A percentile compares a stretch with the other conserved stretches of the same genome.
Evolutionary conservation across 2,329 filamentous ascomycete species (phyloP).

Genomic region (Colletotrichum sp.): DNA sequence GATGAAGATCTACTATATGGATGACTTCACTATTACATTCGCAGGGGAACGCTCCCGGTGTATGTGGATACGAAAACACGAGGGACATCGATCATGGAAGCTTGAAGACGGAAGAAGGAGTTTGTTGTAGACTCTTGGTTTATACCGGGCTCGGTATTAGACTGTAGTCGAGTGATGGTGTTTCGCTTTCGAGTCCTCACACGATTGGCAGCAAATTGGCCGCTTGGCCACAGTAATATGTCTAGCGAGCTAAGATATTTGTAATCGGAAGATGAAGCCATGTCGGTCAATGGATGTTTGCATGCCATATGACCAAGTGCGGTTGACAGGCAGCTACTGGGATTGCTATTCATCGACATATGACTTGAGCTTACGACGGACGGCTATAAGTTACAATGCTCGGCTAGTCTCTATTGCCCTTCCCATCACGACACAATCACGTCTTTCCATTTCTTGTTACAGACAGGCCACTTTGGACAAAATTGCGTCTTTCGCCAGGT

Average conservation of each 20-base stretch:
- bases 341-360: not conserved
- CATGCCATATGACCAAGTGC: not conserved
- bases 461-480: accelerated
- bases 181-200: not conserved
- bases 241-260: not conserved
- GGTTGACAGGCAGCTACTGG: not conserved
- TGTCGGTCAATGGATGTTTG: not conserved
- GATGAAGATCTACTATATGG: accelerated
- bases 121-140: not conserved
- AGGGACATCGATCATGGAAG: not conserved
- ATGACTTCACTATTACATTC: too few species aligned
- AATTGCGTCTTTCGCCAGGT: not conserved
- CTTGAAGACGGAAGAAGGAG: accelerated
- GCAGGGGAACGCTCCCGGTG: not conserved
- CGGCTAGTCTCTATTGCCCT: too few species aligned
- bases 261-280: not conserved
- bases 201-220: not conserved
- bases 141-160: accelerated
- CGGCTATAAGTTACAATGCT: too few species aligned
- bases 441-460: too few species aligned
- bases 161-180: not conserved
- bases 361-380: not conserved
- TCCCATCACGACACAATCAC: too few species aligned
- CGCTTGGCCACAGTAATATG: accelerated
- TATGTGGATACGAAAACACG: not conserved